Base-by-base conservation (phyloP, 192 early-diverging fungal species). In the Dissophora ornata region DNA sequence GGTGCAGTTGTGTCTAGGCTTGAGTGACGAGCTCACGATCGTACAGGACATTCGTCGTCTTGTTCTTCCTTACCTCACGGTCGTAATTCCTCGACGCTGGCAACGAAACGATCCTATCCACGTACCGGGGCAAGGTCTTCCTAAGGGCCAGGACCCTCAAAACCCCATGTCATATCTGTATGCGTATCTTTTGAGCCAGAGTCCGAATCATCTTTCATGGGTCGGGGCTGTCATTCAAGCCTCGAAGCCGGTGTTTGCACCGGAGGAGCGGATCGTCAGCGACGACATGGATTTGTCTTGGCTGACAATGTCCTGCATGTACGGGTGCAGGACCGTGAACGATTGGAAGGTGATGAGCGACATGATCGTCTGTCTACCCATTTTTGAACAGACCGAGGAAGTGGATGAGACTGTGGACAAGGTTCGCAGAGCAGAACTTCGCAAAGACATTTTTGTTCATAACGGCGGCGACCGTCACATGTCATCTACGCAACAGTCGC, bases 311-410 rank as follows among this genome's bases (percentile, higher is more conserved):
- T 69, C 87, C 0, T 75, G 80, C 44, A 63, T 83, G 49, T 88
- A 88, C 32, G 77, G 82, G 12, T 85, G 79, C 29, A 47, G 83
- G 30, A 81, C 60, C 2, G 67, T 65, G 29, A 49, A 79, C 25
- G 74, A 83, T 21, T 71, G 69, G 48, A 79, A 83, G 8, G 64
- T 82, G 42, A 74, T 84, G 59, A 80, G 79, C 10, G 79, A 84
- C 22, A 85, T 86, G 41, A 84, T 84, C 71, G 85, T 85, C 53
- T 86, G 81, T 28, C 50, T 88, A 2, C 87, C 87, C 13, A 69
- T 84, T 26, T 85, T 88, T 62, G 67, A 79, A 30, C 77, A 75
- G 19, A 65, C 78, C 3, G 78, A 64, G n/a, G 70, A 69, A 4
- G 70, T 79, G 4, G 54, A 84, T 44, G 59, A 58, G 33, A 44